A percentile compares a stretch with the other conserved stretches of the same genome.
phyloP scores from a whole-genome alignment of 176 grass and related monocot genomes.

The Aegilops speltoides region DNA sequence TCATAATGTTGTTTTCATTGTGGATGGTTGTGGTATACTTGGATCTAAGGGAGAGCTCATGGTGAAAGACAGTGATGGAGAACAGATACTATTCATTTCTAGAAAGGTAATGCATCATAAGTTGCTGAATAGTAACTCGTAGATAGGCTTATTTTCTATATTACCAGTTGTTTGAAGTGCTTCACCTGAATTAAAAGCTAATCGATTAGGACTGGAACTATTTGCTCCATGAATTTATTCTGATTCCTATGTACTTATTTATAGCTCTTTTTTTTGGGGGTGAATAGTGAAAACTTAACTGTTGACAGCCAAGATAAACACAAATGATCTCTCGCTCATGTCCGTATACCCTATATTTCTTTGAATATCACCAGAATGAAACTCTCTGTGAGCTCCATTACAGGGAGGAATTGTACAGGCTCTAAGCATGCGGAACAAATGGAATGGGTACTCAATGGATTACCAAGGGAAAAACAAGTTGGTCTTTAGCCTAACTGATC shows the following conservation, averaged over 20 bases:
- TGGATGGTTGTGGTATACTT: slow-evolving; percentile 87
- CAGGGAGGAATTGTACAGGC: slow-evolving; percentile 86
- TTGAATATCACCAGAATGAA: neutral
- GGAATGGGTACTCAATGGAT: slow-evolving; percentile 72
- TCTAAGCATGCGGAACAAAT: slow-evolving; percentile 64
- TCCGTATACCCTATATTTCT: slow-evolving; percentile 23
- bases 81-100: slow-evolving; percentile 63
- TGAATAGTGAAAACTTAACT: neutral
- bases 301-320: neutral
- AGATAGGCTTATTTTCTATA: neutral
- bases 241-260: slow-evolving; percentile 11
- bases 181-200: slow-evolving; percentile 13
- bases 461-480: slow-evolving; percentile 60
- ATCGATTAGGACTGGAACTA: slow-evolving; percentile 9
- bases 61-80: slow-evolving; percentile 73
- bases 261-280: neutral
- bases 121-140: slow-evolving; percentile 1
- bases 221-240: slow-evolving; percentile 15
- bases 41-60: slow-evolving; percentile 68
- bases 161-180: slow-evolving; percentile 5
- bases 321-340: neutral
- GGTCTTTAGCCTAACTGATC: slow-evolving; percentile 78
- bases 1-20: slow-evolving; percentile 52
- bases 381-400: neutral
- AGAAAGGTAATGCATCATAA: slow-evolving; percentile 67